Evolutionary conservation across 257 asterid species (phyloP), one percentile per base, ranked within the genome.

Genomic region (Jasminum sambac): DNA sequence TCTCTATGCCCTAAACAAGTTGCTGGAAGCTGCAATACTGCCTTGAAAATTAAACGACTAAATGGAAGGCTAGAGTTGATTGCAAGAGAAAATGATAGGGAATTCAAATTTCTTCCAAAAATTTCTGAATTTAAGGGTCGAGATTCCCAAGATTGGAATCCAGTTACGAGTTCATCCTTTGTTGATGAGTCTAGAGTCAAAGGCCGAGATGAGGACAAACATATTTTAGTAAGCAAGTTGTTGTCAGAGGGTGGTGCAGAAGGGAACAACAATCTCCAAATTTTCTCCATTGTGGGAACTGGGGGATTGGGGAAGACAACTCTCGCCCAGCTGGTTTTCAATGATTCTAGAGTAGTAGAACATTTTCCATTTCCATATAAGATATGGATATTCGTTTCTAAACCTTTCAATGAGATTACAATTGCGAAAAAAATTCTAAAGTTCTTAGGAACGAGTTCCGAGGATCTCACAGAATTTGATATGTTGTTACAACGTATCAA

Each of bases 391-490:
- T 64, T 71, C 24, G 66, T 65, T 39, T 66, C 68, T 0, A 9
- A 19, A 52, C 82, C 86, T 52, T 79, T 82, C 14, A 82, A 82
- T 24, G 78, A 69, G 60, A 30, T 30, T 30, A 4, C 36, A 30
- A 30, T 30, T 40, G 44, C 44, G 1, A 40, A 40, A 40, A 11
- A 40, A 40, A 40, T 40, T 6, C 44, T 40, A 11, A 5, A 72
- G 62, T 44, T 37, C 30, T 71, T 25, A 12, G 14, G 37, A 57
- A 21, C 67, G 42, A 5, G 11, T 4, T 40, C 11, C 44, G 11
- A 5, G 11, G 11, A 6, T 4, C 11, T 6, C 44, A 11, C 1
- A 1, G 44, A 8, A 8, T 40, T 40, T 40, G 36, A 30, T 30
- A 30, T 30, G 36, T 4, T 74, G 9, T 8, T 46, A 2, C 8